A percentile compares a stretch with the other conserved stretches of the same genome.
These are phyloP conservation scores for Chalaropsis thielavioides DNA, from an alignment of 2,329 filamentous ascomycete genomes.

Conservation along the genomic window DNA sequence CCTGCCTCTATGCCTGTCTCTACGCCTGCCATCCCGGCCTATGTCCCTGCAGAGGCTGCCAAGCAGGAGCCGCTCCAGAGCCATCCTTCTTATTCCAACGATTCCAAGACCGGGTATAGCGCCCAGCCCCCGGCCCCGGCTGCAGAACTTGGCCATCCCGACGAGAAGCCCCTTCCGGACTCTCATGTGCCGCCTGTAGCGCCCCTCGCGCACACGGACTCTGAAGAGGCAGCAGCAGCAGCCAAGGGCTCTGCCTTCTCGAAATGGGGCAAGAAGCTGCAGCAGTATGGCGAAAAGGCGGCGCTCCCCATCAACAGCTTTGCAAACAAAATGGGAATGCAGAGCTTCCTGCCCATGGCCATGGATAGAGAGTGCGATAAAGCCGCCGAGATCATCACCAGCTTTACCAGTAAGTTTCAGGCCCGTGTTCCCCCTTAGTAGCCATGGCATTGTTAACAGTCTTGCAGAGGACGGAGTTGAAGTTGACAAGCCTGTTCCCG, in stretches of 20 bases:
- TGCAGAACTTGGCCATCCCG: not conserved
- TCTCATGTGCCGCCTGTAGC: not conserved
- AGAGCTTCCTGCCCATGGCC: slow-evolving; percentile 74
- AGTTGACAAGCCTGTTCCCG: slow-evolving; percentile 32
- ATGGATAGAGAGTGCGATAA: slow-evolving; percentile 87
- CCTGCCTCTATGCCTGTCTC: not conserved
- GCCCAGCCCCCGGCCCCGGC: not conserved
- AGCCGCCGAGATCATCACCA: slow-evolving; percentile 66
- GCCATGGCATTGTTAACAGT: not conserved
- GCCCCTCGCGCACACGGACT: not conserved
- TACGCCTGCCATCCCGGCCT: slow-evolving; percentile 3
- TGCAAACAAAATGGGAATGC: slow-evolving; percentile 66
- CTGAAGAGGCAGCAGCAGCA: not conserved
- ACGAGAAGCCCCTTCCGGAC: slow-evolving; percentile 1
- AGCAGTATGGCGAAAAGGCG: slow-evolving; percentile 17
- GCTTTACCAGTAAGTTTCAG: slow-evolving; percentile 60
- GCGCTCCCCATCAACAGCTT: slow-evolving; percentile 56
- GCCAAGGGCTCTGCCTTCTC: slow-evolving; percentile 3
- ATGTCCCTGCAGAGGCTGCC: slow-evolving; percentile 7
- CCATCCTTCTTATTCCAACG: not conserved
- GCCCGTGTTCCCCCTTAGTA: not conserved
- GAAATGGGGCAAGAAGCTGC: slow-evolving; percentile 17
- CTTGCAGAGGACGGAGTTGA: slow-evolving; percentile 32
- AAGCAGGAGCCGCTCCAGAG: slow-evolving; percentile 4
- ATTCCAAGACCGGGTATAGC: not conserved